Conservation (phyloP, 441 rosid genomes). For the Aquilaria agallochum region DNA sequence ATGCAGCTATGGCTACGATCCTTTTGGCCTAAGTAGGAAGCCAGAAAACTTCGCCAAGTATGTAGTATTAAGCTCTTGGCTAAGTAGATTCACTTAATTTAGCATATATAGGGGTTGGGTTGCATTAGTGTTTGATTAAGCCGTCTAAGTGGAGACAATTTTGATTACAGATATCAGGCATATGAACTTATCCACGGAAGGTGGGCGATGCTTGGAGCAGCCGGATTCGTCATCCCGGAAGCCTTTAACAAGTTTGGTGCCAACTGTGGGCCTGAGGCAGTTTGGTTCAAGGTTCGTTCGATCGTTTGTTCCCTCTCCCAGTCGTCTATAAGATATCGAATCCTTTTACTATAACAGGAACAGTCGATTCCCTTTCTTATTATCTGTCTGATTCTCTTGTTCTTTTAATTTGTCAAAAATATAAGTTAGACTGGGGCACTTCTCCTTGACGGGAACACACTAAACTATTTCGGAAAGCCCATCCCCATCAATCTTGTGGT, state of each 20-base stretch:
- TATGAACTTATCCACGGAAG: constrained; percentile 89
- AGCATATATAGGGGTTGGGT: no score
- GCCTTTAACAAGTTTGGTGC: constrained; percentile 95
- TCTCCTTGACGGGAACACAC: constrained; percentile 91
- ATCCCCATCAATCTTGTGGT: constrained; percentile 84
- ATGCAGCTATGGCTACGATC: constrained; percentile 96
- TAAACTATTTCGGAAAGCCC: constrained; percentile 88
- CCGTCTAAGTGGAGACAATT: background rate
- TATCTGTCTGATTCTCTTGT: background rate
- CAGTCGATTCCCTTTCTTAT: background rate
- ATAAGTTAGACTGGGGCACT: constrained; percentile 80
- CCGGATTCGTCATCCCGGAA: constrained; percentile 93
- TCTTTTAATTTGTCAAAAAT: background rate
- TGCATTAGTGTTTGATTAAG: no score
- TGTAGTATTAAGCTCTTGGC: constrained; percentile 10
- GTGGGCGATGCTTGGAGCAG: constrained; percentile 99
- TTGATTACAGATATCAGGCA: constrained; percentile 68
- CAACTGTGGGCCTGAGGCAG: constrained; percentile 98
- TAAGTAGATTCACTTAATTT: background rate
- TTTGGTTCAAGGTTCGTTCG: constrained; percentile 87
- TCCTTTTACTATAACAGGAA: background rate
- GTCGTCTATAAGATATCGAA: no score
- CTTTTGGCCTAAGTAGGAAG: constrained; percentile 91
- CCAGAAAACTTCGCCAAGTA: constrained; percentile 92
- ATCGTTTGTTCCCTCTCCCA: background rate